Evolutionary conservation across 1,284 basidiomycete genomes (phyloP).

Genomic region (Entoloma clypeatum): DNA sequence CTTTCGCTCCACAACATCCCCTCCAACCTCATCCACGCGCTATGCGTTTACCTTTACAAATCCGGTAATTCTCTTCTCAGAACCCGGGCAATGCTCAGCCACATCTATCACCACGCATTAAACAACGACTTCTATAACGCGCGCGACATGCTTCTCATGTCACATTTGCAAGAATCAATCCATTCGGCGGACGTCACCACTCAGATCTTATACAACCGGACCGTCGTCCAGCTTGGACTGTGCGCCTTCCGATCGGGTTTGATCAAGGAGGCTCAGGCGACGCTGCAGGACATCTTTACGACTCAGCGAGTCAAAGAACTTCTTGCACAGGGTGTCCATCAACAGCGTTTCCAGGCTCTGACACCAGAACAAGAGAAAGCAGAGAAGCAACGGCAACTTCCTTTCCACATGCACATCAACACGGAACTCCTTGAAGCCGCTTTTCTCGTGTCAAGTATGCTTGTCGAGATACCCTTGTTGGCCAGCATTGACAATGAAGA

Average conservation of each 20-base stretch:
- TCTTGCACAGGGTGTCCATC: slow-evolving; percentile 94
- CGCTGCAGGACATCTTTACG: slow-evolving; percentile 93
- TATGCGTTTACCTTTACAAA: slow-evolving; percentile 94
- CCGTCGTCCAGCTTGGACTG: slow-evolving; percentile 94
- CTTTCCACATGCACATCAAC: slow-evolving; percentile 99
- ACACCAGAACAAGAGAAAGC: slow-evolving; percentile 96
- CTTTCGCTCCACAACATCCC: slow-evolving; percentile 56
- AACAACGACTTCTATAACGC: slow-evolving; percentile 97
- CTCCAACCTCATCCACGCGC: slow-evolving; percentile 77
- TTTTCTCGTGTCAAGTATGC: slow-evolving; percentile 97
- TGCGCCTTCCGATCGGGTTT: slow-evolving; percentile 95
- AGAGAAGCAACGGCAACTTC: slow-evolving; percentile 92
- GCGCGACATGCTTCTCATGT: slow-evolving; percentile 98
- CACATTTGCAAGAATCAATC: slow-evolving; percentile 95
- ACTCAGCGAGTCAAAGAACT: slow-evolving; percentile 97
- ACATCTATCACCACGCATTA: slow-evolving; percentile 96
- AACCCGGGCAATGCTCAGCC: slow-evolving; percentile 95
- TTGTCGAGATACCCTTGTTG: slow-evolving; percentile 94
- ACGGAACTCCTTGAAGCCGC: slow-evolving; percentile 96
- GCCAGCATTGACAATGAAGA: slow-evolving; percentile 95
- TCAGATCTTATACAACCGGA: slow-evolving; percentile 98
- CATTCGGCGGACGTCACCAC: slow-evolving; percentile 95
- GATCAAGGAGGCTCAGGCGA: slow-evolving; percentile 92
- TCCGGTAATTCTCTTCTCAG: slow-evolving; percentile 87
- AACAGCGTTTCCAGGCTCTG: slow-evolving; percentile 84